A percentile compares a stretch with the other conserved stretches of the same genome.
phyloP scores from a whole-genome alignment of 768 basidiomycete genomes.

The Arthromyces matolae region DNA sequence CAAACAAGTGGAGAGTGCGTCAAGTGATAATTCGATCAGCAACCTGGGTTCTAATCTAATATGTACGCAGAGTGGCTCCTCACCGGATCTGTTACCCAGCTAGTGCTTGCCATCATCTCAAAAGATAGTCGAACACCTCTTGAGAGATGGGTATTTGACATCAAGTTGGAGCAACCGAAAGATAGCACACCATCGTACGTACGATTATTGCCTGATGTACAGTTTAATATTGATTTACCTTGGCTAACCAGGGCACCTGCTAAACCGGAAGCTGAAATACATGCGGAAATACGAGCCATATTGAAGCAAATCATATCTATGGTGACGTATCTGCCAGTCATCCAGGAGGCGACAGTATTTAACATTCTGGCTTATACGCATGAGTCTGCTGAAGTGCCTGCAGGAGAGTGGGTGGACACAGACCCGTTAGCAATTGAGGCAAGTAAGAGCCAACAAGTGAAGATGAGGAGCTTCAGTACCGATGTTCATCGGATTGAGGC shows the following conservation, averaged over 20 bases:
- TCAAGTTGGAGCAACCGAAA: slow-evolving; percentile 69
- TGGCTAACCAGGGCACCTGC: slow-evolving; percentile 39
- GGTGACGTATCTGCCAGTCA: slow-evolving; percentile 93
- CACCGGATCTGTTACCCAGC: slow-evolving; percentile 86
- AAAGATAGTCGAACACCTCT: slow-evolving; percentile 89
- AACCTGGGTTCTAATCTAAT: neutral
- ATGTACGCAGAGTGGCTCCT: slow-evolving; percentile 88
- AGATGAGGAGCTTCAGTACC: slow-evolving; percentile 94
- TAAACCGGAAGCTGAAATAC: slow-evolving; percentile 86
- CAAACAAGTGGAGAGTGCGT: slow-evolving; percentile 86
- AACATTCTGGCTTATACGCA: slow-evolving; percentile 96
- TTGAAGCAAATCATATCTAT: slow-evolving; percentile 97
- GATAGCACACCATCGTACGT: slow-evolving; percentile 51
- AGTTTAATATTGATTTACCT: slow-evolving; percentile 2
- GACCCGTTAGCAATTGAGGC: slow-evolving; percentile 91
- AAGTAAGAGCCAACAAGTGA: slow-evolving; percentile 89
- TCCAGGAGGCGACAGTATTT: slow-evolving; percentile 94
- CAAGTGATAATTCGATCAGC: neutral
- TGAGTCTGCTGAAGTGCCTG: slow-evolving; percentile 88
- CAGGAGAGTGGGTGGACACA: slow-evolving; percentile 93
- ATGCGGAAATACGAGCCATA: slow-evolving; percentile 95
- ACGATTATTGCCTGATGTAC: slow-evolving; percentile 4
- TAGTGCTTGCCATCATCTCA: slow-evolving; percentile 93
- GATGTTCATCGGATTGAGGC: slow-evolving; percentile 97
- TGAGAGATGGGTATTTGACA: slow-evolving; percentile 98